A percentile compares a stretch with the other conserved stretches of the same genome.
Conservation (phyloP, 495 filamentous ascomycete species). For the Neurospora terricola region DNA sequence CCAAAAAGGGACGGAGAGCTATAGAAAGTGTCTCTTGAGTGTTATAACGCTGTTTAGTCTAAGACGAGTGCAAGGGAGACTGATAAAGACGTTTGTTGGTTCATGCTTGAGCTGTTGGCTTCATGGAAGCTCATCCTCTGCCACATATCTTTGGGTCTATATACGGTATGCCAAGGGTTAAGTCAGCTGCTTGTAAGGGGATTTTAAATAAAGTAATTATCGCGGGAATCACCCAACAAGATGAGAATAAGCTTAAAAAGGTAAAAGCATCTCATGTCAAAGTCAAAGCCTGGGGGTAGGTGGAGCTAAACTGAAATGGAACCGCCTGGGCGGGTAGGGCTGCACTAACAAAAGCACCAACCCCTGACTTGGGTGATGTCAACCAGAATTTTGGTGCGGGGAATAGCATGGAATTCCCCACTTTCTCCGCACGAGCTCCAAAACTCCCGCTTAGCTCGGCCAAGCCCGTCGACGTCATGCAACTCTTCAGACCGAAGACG, state of each 20-base stretch:
- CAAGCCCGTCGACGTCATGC: background rate
- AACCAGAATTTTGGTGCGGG: background rate
- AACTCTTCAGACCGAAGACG: background rate
- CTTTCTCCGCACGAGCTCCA: background rate
- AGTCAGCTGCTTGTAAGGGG: background rate
- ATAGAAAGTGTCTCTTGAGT: background rate
- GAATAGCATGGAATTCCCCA: background rate
- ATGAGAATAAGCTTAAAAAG: background rate
- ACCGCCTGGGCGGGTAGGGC: background rate
- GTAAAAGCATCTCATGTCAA: background rate
- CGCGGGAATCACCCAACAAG: background rate
- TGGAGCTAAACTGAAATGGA: background rate
- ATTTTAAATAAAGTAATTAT: background rate
- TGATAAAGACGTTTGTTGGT: background rate
- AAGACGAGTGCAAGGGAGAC: background rate
- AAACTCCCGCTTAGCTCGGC: background rate
- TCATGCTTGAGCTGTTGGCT: background rate
- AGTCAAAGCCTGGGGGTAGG: background rate
- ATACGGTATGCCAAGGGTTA: background rate
- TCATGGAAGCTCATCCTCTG: background rate
- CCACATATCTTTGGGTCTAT: background rate
- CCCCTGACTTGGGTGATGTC: background rate
- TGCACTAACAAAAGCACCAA: background rate
- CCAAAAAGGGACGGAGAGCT: background rate
- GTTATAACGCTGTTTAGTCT: background rate